A percentile compares a stretch with the other conserved stretches of the same genome.
phyloP scores from a whole-genome alignment of 2,329 filamentous ascomycete species.

The Penicillium nordicum region DNA sequence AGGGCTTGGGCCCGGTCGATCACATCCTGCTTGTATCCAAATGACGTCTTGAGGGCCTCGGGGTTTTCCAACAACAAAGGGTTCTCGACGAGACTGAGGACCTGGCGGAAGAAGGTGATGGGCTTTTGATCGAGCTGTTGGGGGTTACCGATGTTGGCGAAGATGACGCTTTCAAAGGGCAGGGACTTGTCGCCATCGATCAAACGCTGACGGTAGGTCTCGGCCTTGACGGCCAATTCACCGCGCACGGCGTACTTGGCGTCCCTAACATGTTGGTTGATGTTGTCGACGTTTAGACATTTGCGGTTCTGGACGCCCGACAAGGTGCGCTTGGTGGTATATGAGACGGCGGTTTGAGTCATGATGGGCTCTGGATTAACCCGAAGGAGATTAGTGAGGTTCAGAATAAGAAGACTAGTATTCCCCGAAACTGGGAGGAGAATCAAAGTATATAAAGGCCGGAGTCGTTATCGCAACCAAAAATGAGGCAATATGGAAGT shows the following conservation, averaged over 20 bases:
- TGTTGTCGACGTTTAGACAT: constrained; percentile 73
- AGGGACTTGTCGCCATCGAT: constrained; percentile 53
- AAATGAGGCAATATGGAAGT: background rate
- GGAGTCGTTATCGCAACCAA: background rate
- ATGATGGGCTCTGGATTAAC: constrained; percentile 28
- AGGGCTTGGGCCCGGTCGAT: constrained; percentile 78
- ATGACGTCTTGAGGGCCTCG: constrained; percentile 67
- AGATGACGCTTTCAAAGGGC: constrained; percentile 88
- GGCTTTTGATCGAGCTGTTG: constrained; percentile 99
- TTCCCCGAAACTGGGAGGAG: background rate
- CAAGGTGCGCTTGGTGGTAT: constrained; percentile 42
- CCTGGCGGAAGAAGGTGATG: constrained; percentile 98
- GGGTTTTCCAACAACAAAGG: constrained; percentile 78
- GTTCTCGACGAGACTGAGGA: constrained; percentile 89
- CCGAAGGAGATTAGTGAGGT: constrained; percentile 15
- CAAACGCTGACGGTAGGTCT: constrained; percentile 78
- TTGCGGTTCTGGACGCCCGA: constrained; percentile 41
- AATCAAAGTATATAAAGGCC: background rate
- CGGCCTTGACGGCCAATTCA: constrained; percentile 89
- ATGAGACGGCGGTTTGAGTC: constrained; percentile 26
- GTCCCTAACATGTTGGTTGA: constrained; percentile 82
- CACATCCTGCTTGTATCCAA: constrained; percentile 89
- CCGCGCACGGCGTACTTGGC: constrained; percentile 96
- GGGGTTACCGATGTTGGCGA: constrained; percentile 97
- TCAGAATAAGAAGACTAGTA: background rate